Evolutionary conservation across 805 yeast genomes (phyloP).

Genomic region (Kluyveromyces wickerhamii): DNA sequence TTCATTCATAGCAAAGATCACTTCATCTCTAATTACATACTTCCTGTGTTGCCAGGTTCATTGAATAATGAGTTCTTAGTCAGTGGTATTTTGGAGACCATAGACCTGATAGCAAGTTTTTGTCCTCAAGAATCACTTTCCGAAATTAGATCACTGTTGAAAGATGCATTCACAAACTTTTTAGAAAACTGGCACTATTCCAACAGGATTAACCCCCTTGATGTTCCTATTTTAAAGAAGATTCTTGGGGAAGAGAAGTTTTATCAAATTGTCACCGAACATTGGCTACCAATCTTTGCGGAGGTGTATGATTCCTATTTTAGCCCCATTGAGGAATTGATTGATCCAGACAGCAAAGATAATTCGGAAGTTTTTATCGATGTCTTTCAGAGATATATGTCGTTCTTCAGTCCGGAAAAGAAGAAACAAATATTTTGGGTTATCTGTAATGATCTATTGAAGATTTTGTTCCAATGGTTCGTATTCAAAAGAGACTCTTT

Average conservation of each 20-base stretch:
- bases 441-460: slow-evolving; percentile 19
- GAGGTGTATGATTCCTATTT: slow-evolving; percentile 20
- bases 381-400: slow-evolving; percentile 10
- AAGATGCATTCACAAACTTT: slow-evolving; percentile 11
- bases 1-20: slow-evolving; percentile 18
- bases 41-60: slow-evolving; percentile 21
- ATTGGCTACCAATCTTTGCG: slow-evolving; percentile 13
- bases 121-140: too few relatives aligned
- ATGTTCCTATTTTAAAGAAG: slow-evolving; percentile 12
- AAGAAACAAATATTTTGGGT: slow-evolving; percentile 9
- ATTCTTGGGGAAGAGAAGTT: slow-evolving; percentile 10
- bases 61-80: not conserved
- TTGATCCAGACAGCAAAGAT: slow-evolving; percentile 9
- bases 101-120: too few relatives aligned
- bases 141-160: too few relatives aligned
- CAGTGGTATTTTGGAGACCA: not conserved
- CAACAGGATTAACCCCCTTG: not conserved
- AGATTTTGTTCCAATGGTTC: slow-evolving; percentile 20
- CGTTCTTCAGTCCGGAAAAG: slow-evolving; percentile 10
- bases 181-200: slow-evolving; percentile 16
- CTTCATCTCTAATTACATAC: slow-evolving; percentile 27
- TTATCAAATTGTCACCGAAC: slow-evolving; percentile 7
- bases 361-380: slow-evolving; percentile 12
- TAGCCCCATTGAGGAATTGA: slow-evolving; percentile 19
- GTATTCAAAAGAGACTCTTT: slow-evolving; percentile 12